Base-by-base conservation (phyloP, 2,329 filamentous ascomycete genomes). In the Orbilia brochopaga region DNA sequence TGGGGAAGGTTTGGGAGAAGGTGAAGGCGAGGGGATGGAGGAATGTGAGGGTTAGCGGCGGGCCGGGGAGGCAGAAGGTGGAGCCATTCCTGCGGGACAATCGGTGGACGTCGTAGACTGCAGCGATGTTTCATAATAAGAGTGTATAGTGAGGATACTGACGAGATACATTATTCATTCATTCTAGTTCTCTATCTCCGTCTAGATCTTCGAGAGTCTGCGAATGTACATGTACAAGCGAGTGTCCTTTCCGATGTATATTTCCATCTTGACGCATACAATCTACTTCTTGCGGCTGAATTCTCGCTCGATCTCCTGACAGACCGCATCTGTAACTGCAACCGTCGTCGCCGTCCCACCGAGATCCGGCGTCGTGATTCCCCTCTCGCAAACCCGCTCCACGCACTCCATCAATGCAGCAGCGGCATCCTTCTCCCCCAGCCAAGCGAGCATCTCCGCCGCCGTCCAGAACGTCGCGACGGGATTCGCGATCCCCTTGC, bases 401-500 rank as follows among this genome's bases (percentile, higher is more conserved):
- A 86, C 83, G 6, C 80, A 81, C 2, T 82, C 80, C 79, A 87
- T 82, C 59, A 86, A 75, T 23, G 79, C 79, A 3, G 80, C 78
- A 0, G 82, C 81, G 0, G 84, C 85, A 0, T 83, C 80, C 21
- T 82, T 80, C 74, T 86, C 82, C 0, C 85, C 84, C 0, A 87
- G 78, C 85, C 85, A 86, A 10, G 79, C 79, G 27, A 97, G 85
- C 89, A 99, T 91, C 91, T 97, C 96, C 78, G 91, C 91, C 8
- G 96, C 85, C 8, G 92, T 85, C 96, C 53, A 97, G 86, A 97
- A 91, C 60, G 91, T 93, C 57, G 92, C 93, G 70, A 97, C 84
- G 40, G 93, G 93, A 83, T 95, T 96, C 77, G 96, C 91, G 76
- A 96, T 88, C 70, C 75, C 74, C 69, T 95, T 86, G 75, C 93